A percentile compares a stretch with the other conserved stretches of the same genome.
phyloP scores from a whole-genome alignment of 148 eudicot genomes.

The Rhododendron ferrugineum region DNA sequence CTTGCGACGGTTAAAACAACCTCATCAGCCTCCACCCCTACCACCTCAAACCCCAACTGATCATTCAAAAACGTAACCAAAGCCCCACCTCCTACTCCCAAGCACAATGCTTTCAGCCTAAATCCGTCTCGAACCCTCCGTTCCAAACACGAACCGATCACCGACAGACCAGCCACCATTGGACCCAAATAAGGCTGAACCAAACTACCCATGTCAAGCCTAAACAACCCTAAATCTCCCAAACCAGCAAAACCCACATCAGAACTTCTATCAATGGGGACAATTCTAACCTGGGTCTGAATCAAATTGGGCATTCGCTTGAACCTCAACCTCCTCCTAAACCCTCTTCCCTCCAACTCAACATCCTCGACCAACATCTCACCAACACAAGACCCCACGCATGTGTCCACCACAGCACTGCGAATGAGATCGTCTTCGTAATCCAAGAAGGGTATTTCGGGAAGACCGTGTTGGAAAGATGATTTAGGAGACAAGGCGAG shows the following conservation, averaged over 20 bases:
- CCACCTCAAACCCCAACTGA: slow-evolving; percentile 58
- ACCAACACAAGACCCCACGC: slow-evolving; percentile 55
- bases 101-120: slow-evolving; percentile 59
- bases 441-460: slow-evolving; percentile 44
- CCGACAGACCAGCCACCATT: slow-evolving; percentile 49
- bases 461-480: slow-evolving; percentile 17
- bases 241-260: slow-evolving; percentile 8
- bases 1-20: slow-evolving; percentile 57
- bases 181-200: slow-evolving; percentile 81
- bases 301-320: slow-evolving; percentile 85
- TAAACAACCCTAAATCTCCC: slow-evolving; percentile 37
- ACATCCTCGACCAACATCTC: slow-evolving; percentile 80
- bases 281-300: slow-evolving; percentile 59
- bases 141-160: slow-evolving; percentile 38
- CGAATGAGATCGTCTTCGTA: slow-evolving; percentile 64
- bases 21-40: slow-evolving; percentile 72
- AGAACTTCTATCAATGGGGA: slow-evolving; percentile 16
- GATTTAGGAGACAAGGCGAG: slow-evolving; percentile 50
- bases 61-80: slow-evolving; percentile 49
- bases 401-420: slow-evolving; percentile 41
- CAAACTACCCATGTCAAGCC: slow-evolving; percentile 35
- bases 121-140: slow-evolving; percentile 27
- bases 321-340: slow-evolving; percentile 86
- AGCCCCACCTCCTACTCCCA: slow-evolving; percentile 96
- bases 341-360: slow-evolving; percentile 49